Percentiles rank a stretch among this genome's conserved stretches.
Conservation (phyloP, 2,329 filamentous ascomycete species). For the Talaromyces sp. region DNA sequence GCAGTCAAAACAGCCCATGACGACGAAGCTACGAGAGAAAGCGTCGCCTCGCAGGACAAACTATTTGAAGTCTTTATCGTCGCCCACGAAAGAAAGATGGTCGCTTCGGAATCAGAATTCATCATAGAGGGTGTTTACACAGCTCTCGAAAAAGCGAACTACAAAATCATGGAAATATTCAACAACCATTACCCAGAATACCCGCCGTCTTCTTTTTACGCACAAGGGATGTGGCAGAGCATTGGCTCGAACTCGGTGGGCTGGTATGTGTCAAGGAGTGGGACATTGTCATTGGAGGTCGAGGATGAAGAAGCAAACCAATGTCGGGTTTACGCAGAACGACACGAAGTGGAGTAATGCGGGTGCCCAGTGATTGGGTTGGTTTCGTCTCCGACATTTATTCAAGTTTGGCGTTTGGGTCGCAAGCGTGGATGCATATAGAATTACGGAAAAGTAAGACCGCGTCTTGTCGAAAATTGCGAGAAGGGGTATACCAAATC, state of each 20-base stretch:
- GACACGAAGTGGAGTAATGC: conserved; percentile 7
- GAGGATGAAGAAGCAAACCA: not conserved
- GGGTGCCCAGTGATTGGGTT: not conserved
- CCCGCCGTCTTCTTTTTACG: conserved; percentile 4
- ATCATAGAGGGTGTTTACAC: conserved; percentile 10
- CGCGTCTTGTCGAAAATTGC: not conserved
- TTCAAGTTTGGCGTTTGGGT: not conserved
- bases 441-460: not conserved
- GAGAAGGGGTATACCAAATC: not conserved
- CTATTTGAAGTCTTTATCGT: conserved; percentile 1
- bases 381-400: too few relatives aligned
- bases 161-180: conserved; percentile 10
- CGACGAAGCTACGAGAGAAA: not conserved
- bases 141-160: conserved; percentile 10
- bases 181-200: not conserved
- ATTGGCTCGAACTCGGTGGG: conserved; percentile 8
- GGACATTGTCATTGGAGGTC: conserved; percentile 7
- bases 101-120: not conserved
- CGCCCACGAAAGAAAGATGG: conserved; percentile 1
- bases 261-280: conserved; percentile 10
- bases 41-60: not conserved
- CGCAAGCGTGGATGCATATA: too few relatives aligned
- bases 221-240: not conserved
- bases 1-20: conserved; percentile 6
- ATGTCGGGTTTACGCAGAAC: conserved; percentile 7